Evolutionary conservation across 2,329 filamentous ascomycete genomes (phyloP).

Genomic region (Diaporthe humulicola): DNA sequence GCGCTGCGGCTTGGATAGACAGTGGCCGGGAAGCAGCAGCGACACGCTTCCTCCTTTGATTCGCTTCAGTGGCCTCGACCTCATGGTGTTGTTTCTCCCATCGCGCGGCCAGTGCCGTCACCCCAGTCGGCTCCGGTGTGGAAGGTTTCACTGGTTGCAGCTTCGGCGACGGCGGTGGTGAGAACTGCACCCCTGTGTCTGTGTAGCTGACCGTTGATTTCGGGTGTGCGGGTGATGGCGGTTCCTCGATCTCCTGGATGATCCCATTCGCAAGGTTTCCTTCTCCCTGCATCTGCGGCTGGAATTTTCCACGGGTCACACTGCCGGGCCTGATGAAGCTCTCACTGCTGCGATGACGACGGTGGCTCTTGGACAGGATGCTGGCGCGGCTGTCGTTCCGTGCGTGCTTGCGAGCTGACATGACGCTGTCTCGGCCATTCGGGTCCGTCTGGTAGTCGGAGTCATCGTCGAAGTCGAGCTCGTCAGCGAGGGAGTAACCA

Average conservation of each 20-base stretch:
- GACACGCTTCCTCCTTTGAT: constrained; percentile 79
- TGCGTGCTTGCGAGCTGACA: constrained; percentile 65
- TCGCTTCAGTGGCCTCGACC: constrained; percentile 73
- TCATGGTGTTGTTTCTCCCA: constrained; percentile 57
- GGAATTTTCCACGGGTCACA: constrained; percentile 64
- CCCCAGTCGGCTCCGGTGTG: constrained; percentile 55
- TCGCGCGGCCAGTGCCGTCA: constrained; percentile 47
- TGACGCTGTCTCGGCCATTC: constrained; percentile 74
- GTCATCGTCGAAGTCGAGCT: constrained; percentile 88
- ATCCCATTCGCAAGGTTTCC: constrained; percentile 64
- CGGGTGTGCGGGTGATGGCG: constrained; percentile 45
- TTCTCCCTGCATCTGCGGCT: constrained; percentile 64
- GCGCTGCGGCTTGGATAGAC: constrained; percentile 58
- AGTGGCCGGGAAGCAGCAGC: constrained; percentile 62
- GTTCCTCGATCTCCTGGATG: constrained; percentile 63
- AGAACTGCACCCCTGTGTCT: constrained; percentile 85
- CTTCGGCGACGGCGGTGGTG: constrained; percentile 82
- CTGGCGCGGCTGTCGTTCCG: constrained; percentile 72
- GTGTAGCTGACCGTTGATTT: constrained; percentile 70
- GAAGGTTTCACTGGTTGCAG: constrained; percentile 55
- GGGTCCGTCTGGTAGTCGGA: constrained; percentile 79
- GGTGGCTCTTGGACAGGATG: constrained; percentile 62
- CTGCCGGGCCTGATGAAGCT: constrained; percentile 69
- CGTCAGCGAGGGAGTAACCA: constrained; percentile 87
- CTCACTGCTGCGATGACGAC: constrained; percentile 70